A percentile compares a stretch with the other conserved stretches of the same genome.
Conservation (phyloP, 2,329 filamentous ascomycete species). For the Botryotinia narcissicola region DNA sequence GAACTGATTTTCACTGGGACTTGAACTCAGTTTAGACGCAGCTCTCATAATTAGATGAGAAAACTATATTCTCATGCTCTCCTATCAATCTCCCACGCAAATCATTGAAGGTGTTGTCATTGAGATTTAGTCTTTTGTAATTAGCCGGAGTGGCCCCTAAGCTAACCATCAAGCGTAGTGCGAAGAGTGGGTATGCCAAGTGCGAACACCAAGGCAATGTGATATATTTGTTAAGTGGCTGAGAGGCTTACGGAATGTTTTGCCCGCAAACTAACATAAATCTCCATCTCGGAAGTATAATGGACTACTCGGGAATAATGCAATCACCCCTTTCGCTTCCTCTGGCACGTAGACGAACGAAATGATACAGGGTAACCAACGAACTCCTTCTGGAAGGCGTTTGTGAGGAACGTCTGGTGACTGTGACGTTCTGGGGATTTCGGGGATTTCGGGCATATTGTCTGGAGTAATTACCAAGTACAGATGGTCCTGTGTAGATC, state of each 20-base stretch:
- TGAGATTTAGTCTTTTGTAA: background rate
- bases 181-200: background rate
- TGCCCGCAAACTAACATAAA: background rate
- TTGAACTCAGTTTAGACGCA: background rate
- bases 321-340: background rate
- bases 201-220: background rate
- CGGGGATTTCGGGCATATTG: background rate
- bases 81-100: background rate
- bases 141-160: background rate
- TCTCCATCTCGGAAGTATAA: background rate
- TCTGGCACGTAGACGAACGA: background rate
- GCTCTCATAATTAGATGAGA: background rate
- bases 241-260: background rate
- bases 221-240: background rate
- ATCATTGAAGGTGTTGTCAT: background rate
- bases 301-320: background rate
- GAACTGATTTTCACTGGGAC: background rate
- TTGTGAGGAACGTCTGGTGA: background rate
- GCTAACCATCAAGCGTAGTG: background rate
- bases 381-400: background rate
- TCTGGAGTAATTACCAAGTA: background rate
- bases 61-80: background rate
- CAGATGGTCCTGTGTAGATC: background rate
- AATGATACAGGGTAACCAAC: background rate
- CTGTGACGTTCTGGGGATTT: background rate